Base-by-base conservation (phyloP, 2,329 filamentous ascomycete genomes). In the Mycocentrospora acerina region DNA sequence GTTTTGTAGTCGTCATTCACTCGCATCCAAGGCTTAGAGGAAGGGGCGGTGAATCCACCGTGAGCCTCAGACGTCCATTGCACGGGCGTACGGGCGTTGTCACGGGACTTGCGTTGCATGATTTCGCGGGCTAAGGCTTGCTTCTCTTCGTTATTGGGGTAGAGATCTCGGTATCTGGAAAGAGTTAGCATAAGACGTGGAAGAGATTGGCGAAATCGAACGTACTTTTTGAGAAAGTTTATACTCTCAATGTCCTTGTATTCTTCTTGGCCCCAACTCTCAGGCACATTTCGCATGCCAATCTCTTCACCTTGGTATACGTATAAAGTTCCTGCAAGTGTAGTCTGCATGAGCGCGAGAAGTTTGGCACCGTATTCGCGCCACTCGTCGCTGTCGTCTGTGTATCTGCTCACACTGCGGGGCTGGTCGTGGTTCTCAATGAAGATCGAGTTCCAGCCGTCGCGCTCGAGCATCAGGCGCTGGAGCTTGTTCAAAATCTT, bases 61-160 rank as follows among this genome's bases (percentile, higher is more conserved):
- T 83, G 75, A 1, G 71, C 54, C 0, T 68, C 64, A 2, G 60
- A 66, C 33, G 74, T 72, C 84, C 84, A 88, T 53, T 86, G 83
- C 68, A 88, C 80, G 0, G 84, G 84, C 4, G 79, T 77, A 12
- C 84, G 73, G 8, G 81, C 77, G 54, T 86, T 80, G 60, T 88
- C 83, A 28, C 83, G 72, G n/a, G 75, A 80, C 37, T 85, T 77
- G 44, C 74, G 70, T 42, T 81, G 76, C 51, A 86, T 68, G 44
- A 59, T 72, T 15, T 57, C 45, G 16, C 57, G 53, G 2, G 55
- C 62, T 9, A 56, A 33, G 7, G 46, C 43, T 32, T 64, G 56
- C 29, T 65, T 64, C 6, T 51, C 44, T 3, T 46, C 27, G 32
- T 63, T 19, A 26, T 46, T 44, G 10, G 62, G 57, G 44, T 66